Evolutionary conservation across 2,329 filamentous ascomycete genomes (phyloP), one percentile per base, ranked within the genome.

Genomic region (Pseudogymnoascus sp.): DNA sequence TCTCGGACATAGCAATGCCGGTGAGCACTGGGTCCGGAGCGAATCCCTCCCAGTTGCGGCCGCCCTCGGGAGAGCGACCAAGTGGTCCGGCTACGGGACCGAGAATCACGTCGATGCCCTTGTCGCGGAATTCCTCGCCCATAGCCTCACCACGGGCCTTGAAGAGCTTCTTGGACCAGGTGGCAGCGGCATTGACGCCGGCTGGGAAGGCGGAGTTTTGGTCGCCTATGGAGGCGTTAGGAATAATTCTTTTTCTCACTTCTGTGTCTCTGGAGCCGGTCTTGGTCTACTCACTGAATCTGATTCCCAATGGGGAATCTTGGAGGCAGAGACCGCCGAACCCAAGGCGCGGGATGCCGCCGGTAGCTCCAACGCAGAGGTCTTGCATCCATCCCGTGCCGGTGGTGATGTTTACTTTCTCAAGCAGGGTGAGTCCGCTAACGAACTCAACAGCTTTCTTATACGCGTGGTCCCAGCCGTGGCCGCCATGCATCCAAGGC

Each of bases 381-480:
- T 71, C 69, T 60, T 60, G 59, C 33, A 19, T 60, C 59, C 66
- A 71, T 35, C 69, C 70, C 29, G 88, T 86, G 74, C 93, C 93
- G 0, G 93, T 97, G 2, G 93, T 97, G 67, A 99, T 75, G 75
- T 97, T 97, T 75, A 97, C 91, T 76, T 93, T 93, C 73, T 93
- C 90, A 3, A 88, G 86, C 62, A 93, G 75, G 0, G 89, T 93
- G 86, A 93, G 89, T 60, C 85, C 82, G 61, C 84, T 83, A 11
- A 93, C 89, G 29, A 93, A 75, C 2, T 79, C 76, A 64, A 85
- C 82, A 0, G 90, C 90, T 69, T 89, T 90, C 59, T 76, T 76
- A 71, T 92, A 93, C 68, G 88, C 89, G 21, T 83, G 83, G n/a
- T 77, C 78, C 90, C 90, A 95, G 3, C 67, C 69, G 62, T 70